Percentiles rank a stretch among this genome's conserved stretches.
Conservation (phyloP, 768 basidiomycete genomes). For the Mycena leptocephala region DNA sequence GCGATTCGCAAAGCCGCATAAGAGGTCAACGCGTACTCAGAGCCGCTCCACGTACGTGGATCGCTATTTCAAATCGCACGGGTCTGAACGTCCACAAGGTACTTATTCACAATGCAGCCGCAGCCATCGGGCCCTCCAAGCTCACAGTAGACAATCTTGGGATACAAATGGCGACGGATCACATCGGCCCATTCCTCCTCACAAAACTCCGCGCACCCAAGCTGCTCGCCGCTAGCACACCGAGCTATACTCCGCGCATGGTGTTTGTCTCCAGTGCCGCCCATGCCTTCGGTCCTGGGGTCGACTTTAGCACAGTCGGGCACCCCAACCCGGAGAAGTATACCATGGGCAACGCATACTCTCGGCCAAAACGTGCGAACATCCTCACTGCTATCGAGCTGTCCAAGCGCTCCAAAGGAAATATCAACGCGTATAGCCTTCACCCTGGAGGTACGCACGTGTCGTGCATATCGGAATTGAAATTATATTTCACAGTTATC, state of each 20-base stretch:
- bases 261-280: no score
- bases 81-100: not conserved
- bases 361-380: not conserved
- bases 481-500: no score
- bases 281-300: not conserved
- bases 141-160: no score
- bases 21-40: slow-evolving; percentile 1
- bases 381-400: not conserved
- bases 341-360: not conserved
- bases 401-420: not conserved
- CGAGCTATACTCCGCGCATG: no score
- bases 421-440: not conserved
- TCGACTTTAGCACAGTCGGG: not conserved
- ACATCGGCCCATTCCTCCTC: no score
- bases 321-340: not conserved
- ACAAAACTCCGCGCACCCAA: no score
- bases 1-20: slow-evolving; percentile 1
- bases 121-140: not conserved
- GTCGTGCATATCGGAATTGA: not conserved
- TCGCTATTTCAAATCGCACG: not conserved
- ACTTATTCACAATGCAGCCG: not conserved
- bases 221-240: no score
- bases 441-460: not conserved
- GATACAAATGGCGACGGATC: no score
- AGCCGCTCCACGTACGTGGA: not conserved